phyloP scores from a whole-genome alignment of 108 stramenopile species.

The Tribonema minus region DNA sequence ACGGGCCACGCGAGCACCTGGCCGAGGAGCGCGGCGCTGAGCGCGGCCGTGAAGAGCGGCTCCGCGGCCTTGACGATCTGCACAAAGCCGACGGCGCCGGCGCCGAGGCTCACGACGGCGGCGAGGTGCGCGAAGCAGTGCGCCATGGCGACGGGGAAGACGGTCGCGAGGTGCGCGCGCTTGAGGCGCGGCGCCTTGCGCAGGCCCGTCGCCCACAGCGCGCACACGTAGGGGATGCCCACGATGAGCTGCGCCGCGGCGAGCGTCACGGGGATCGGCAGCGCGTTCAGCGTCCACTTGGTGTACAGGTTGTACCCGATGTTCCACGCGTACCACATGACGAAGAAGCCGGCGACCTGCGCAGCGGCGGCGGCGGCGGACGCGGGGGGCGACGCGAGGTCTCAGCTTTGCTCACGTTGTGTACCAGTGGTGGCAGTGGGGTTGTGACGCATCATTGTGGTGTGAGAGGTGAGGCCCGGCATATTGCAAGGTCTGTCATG shows the following conservation, averaged over 20 bases:
- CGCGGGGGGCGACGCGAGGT: too few species aligned
- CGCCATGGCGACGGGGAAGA: conserved; percentile 36
- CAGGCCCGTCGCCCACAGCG: conserved; percentile 36
- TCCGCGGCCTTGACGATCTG: conserved; percentile 52
- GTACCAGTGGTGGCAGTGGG: too few species aligned
- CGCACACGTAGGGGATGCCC: conserved; percentile 30
- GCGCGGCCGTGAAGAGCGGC: conserved; percentile 45
- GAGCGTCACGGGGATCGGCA: conserved; percentile 47
- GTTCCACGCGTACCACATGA: conserved; percentile 97
- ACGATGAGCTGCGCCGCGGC: conserved; percentile 47
- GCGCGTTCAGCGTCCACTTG: conserved; percentile 68
- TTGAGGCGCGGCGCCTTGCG: conserved; percentile 45
- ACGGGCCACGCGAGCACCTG: conserved; percentile 61
- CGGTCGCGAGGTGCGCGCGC: not conserved
- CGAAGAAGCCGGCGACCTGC: conserved; percentile 80
- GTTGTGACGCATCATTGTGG: too few species aligned
- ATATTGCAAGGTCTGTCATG: too few species aligned
- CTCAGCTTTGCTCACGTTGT: too few species aligned
- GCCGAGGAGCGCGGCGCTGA: conserved; percentile 18
- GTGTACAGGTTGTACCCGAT: conserved; percentile 99
- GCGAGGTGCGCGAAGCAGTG: conserved; percentile 49
- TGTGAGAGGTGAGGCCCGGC: too few species aligned
- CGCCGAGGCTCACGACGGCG: conserved; percentile 47
- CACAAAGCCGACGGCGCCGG: conserved; percentile 51
- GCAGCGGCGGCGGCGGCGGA: too few species aligned